Evolutionary conservation across 2,329 filamentous ascomycete genomes (phyloP).

Genomic region (Beauveria scarabaeidicola): DNA sequence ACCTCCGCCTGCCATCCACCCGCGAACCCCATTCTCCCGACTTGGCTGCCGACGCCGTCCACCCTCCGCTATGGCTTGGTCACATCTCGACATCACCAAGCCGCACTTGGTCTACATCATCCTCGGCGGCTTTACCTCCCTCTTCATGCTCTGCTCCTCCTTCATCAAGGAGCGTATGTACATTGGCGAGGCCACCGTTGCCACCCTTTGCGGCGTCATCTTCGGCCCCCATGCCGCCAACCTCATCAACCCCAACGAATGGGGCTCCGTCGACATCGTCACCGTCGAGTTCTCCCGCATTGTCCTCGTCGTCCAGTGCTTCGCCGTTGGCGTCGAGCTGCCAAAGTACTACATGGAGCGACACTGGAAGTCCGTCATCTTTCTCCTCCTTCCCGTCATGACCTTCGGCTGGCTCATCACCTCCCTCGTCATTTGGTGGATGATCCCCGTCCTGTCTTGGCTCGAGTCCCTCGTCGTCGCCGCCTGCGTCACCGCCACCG

Average conservation of each 20-base stretch:
- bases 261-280: conserved; percentile 79
- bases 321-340: conserved; percentile 83
- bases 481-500: conserved; percentile 93
- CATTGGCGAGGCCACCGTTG: conserved; percentile 95
- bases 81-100: conserved; percentile 77
- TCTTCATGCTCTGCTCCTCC: conserved; percentile 98
- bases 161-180: conserved; percentile 98
- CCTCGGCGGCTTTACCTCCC: conserved; percentile 88
- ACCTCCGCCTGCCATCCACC: background rate
- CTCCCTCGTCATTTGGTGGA: conserved; percentile 90
- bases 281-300: conserved; percentile 86
- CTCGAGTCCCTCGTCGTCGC: conserved; percentile 80
- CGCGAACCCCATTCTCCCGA: background rate
- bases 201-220: conserved; percentile 78
- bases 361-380: conserved; percentile 87
- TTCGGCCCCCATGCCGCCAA: conserved; percentile 80
- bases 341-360: conserved; percentile 95
- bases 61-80: conserved; percentile 58
- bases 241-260: conserved; percentile 64
- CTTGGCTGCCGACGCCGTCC: background rate
- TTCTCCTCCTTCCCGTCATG: conserved; percentile 92
- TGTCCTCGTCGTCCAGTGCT: conserved; percentile 85
- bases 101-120: conserved; percentile 98
- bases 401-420: conserved; percentile 91
- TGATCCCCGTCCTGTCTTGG: conserved; percentile 73